These are phyloP conservation scores for Mrakia blollopis DNA, from an alignment of 768 basidiomycete species.

Conservation along the genomic window DNA sequence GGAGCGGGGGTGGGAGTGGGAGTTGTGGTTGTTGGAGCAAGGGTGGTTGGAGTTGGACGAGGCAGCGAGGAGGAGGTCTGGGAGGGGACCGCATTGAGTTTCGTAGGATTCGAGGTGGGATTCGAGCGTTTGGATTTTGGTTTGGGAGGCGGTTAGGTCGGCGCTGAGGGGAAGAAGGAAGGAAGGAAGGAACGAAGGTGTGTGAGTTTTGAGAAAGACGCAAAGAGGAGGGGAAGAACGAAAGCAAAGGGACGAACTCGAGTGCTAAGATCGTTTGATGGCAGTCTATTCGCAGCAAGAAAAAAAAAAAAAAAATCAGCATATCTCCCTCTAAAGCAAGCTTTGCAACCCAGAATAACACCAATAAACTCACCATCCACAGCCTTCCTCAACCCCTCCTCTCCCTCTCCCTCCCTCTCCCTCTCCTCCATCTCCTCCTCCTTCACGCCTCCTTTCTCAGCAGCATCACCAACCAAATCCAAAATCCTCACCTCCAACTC, in stretches of 20 bases:
- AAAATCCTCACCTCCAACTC: background rate
- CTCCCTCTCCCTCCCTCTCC: background rate
- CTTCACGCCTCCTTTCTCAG: background rate
- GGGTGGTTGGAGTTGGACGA: background rate
- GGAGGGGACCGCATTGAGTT: background rate
- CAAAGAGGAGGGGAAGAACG: background rate
- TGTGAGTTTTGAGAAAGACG: background rate
- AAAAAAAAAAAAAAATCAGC: background rate
- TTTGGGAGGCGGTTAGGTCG: background rate
- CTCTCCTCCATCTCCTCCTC: background rate
- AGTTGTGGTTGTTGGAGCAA: too few relatives aligned
- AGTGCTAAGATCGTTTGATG: slow-evolving; percentile 15
- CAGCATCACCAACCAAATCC: background rate
- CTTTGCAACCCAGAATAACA: too few relatives aligned
- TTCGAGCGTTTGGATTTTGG: background rate
- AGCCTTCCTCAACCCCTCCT: background rate
- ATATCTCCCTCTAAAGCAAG: too few relatives aligned
- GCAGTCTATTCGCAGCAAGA: background rate
- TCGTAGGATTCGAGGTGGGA: background rate
- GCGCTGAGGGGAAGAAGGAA: background rate
- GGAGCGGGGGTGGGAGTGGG: background rate
- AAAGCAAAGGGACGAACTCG: background rate
- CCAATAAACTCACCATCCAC: background rate
- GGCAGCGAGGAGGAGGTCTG: background rate
- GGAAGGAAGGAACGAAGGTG: background rate